phyloP scores from a whole-genome alignment of 768 basidiomycete genomes.

The Lentinus brumalis region DNA sequence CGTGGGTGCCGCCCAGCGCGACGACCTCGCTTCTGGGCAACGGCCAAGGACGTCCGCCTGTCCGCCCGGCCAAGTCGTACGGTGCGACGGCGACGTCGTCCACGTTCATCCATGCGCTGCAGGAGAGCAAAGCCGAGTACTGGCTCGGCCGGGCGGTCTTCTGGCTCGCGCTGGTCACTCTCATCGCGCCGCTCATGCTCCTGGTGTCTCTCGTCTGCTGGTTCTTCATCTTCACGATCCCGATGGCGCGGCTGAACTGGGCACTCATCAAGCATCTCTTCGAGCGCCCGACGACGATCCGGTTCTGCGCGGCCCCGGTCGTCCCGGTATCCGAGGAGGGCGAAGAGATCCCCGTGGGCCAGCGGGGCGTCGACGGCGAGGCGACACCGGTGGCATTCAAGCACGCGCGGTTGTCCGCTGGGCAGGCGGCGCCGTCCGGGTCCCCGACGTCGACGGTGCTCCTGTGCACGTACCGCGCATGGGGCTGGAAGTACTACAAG shows the following conservation, averaged over 20 bases:
- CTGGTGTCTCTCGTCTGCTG: constrained; percentile 89
- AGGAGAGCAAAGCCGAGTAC: constrained; percentile 38
- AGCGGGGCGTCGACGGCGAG: constrained; percentile 21
- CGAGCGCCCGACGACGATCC: constrained; percentile 76
- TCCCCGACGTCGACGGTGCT: constrained; percentile 83
- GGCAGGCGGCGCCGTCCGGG: constrained; percentile 86
- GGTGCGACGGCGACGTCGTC: constrained; percentile 50
- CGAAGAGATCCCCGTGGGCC: constrained; percentile 9
- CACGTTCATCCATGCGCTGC: constrained; percentile 21
- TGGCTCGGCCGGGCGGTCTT: constrained; percentile 76
- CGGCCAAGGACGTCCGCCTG: constrained; percentile 16
- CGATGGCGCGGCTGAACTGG: constrained; percentile 98
- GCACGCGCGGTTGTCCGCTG: constrained; percentile 74
- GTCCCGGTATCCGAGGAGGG: constrained; percentile 53
- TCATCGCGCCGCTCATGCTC: constrained; percentile 90
- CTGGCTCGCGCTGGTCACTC: constrained; percentile 72
- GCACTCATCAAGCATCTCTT: constrained; percentile 85
- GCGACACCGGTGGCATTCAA: constrained; percentile 63
- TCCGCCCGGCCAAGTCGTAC: constrained; percentile 58
- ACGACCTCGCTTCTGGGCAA: constrained; percentile 45
- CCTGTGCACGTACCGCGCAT: constrained; percentile 91
- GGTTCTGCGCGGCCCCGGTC: constrained; percentile 89
- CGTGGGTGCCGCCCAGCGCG: constrained; percentile 51
- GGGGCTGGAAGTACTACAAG: constrained; percentile 94
- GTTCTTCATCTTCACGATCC: constrained; percentile 93